Evolutionary conservation across 1,284 basidiomycete species (phyloP), one percentile per base, ranked within the genome.

Genomic region (Pseudozyma hubeiensis): DNA sequence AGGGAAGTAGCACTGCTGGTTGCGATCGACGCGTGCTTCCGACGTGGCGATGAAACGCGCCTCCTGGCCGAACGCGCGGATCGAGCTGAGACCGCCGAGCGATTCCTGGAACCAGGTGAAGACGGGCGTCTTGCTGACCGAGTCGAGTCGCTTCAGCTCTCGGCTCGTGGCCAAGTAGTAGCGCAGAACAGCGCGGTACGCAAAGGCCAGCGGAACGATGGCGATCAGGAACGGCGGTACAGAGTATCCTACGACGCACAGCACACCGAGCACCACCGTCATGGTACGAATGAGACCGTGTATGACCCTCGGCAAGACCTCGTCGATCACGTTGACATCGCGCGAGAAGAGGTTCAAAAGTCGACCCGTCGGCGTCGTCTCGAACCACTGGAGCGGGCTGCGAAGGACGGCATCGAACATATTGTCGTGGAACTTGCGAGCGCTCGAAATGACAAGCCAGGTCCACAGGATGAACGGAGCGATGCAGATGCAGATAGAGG

Each of bases 111-210:
- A 89, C 59, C 90, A 86, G 2, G 87, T 87, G 83, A 97, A 96
- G 74, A 97, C 93, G 9, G 95, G 95, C 1, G 92, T 93, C 59
- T 92, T 91, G 11, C 92, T 92, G 31, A 93, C 90, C 5, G 95
- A 91, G 80, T 97, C 94, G 9, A 97, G 88, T 24, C 94, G 91
- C 85, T 97, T 96, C 48, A 97, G 88, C 84, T 96, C 94, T 53
- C 94, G 90, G 11, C 92, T 94, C 0, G 94, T 94, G 1, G 93
- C 88, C 16, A 97, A 89, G 84, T 97, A 97, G 86, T 95, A 95
- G 40, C 61, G 75, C 63, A 82, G 62, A 37, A 84, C 78, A 5
- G 74, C 66, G 9, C 77, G 75, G 54, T 84, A 84, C 7, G 70
- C 75, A 43, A 80, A 70, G 1, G 63, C 74, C n/a, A 84, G 69